These are phyloP conservation scores for Solanum chilense DNA, from an alignment of 257 asterid species.

Conservation along the genomic window DNA sequence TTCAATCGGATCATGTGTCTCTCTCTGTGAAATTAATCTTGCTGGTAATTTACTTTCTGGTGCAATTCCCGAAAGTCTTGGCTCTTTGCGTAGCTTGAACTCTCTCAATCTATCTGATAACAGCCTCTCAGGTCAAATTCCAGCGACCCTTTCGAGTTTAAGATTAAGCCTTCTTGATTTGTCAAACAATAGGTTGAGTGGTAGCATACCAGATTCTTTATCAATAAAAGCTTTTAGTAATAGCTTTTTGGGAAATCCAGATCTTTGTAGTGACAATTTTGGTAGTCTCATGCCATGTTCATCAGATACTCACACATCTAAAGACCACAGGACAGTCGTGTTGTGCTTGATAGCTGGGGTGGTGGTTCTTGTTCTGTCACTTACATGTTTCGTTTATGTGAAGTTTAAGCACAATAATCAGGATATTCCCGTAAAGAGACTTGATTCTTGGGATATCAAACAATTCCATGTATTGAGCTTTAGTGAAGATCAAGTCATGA, in stretches of 20 bases:
- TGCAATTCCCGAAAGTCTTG: conserved; percentile 23
- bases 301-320: conserved; percentile 1
- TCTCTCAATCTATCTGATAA: conserved; percentile 29
- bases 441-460: conserved; percentile 30
- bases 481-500: conserved; percentile 27
- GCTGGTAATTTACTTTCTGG: conserved; percentile 25
- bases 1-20: conserved; percentile 28
- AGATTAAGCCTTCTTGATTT: conserved; percentile 33
- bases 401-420: conserved; percentile 3
- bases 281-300: conserved; percentile 15
- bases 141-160: conserved; percentile 13
- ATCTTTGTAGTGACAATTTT: conserved; percentile 17
- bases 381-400: conserved; percentile 7
- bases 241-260: conserved; percentile 29
- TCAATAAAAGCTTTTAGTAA: conserved; percentile 16
- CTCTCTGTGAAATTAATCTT: conserved; percentile 17
- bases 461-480: conserved; percentile 22
- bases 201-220: conserved; percentile 21
- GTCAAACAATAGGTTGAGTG: conserved; percentile 20
- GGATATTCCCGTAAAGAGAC: conserved; percentile 6
- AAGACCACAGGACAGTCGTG: background rate
- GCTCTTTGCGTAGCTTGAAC: conserved; percentile 21
- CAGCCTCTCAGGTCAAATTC: conserved; percentile 25
- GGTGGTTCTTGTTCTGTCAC: conserved; percentile 3
- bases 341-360: conserved; percentile 18